These are phyloP conservation scores for Helminthosporium solani DNA, from an alignment of 2,329 filamentous ascomycete species.

Conservation along the genomic window DNA sequence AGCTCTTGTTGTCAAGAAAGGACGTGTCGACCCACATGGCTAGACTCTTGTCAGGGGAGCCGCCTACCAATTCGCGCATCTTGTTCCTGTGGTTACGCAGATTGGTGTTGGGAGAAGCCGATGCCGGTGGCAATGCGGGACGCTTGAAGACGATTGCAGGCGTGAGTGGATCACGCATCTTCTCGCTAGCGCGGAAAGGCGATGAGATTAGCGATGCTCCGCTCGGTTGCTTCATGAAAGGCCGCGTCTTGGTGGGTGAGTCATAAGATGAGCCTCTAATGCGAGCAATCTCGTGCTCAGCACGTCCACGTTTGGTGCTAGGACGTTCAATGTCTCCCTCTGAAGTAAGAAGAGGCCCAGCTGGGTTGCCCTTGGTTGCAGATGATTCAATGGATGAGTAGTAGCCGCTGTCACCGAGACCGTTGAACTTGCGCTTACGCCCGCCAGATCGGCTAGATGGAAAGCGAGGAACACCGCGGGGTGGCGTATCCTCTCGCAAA, in stretches of 20 bases:
- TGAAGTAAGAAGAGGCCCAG: slow-evolving; percentile 67
- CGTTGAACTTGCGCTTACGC: slow-evolving; percentile 74
- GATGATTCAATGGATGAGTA: slow-evolving; percentile 96
- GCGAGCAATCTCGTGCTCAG: slow-evolving; percentile 92
- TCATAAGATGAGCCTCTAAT: slow-evolving; percentile 91
- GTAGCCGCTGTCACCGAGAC: slow-evolving; percentile 92
- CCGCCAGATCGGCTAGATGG: slow-evolving; percentile 63
- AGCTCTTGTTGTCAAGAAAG: slow-evolving; percentile 42
- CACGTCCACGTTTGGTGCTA: slow-evolving; percentile 81
- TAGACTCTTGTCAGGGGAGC: slow-evolving; percentile 67
- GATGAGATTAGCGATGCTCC: slow-evolving; percentile 42
- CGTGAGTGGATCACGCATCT: slow-evolving; percentile 66
- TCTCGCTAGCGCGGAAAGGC: slow-evolving; percentile 41
- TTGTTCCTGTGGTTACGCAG: slow-evolving; percentile 82
- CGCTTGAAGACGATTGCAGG: slow-evolving; percentile 80
- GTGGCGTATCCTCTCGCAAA: slow-evolving; percentile 70
- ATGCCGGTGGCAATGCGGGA: slow-evolving; percentile 64
- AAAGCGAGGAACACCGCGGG: slow-evolving; percentile 61
- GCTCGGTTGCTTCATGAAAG: slow-evolving; percentile 51
- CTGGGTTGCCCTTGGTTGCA: slow-evolving; percentile 69
- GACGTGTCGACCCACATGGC: slow-evolving; percentile 57
- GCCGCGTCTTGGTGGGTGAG: slow-evolving; percentile 74
- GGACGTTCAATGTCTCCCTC: slow-evolving; percentile 73
- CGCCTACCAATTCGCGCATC: slow-evolving; percentile 72
- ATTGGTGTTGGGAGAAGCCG: slow-evolving; percentile 90